Base-by-base conservation (phyloP, 768 basidiomycete species). In the Amanita rimosa region DNA sequence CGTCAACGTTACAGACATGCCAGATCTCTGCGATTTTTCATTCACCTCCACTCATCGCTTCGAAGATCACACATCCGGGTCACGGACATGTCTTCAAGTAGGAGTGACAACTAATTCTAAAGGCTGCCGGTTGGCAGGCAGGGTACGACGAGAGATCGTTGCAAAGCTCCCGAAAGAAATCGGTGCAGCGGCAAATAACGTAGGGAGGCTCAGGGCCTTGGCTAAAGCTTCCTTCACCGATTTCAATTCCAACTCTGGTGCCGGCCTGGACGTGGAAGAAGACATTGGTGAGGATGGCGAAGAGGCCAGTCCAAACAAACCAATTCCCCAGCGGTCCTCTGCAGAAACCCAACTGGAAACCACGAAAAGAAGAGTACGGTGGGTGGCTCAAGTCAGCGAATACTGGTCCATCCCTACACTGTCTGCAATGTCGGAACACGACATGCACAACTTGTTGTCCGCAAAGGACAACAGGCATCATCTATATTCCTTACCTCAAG, bases 331-430 rank as follows among this genome's bases (percentile, higher is more conserved):
- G 21, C 35, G 49, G 17, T 22, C 36, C 19, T 38, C 34, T 11
- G 21, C 22, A 24, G 79, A 35, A 61, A 70, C 64, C 3, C 62
- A 56, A 6, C 37, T 54, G 1, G 83, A 85, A 53, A 67, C 61
- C 21, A 67, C 75, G 46, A 70, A 66, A 50, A 72, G 92, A 27
- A 72, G 86, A 13, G 88, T 96, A 78, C 80, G 84, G 62, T 97
- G 92, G 90, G 83, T 96, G 3, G 83, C 91, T 0, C 95, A 97
- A 61, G 78, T 98, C 56, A 94, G 91, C 71, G 94, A 97, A 62
- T 97, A 96, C 62, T 97, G 92, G 89, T 83, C 91, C 0, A 71
- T 93, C 42, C 74, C 83, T 9, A 79, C 76, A 36, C 74, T 97
- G 6, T 83, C 89, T 0, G 62, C 66, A 8, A 75, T 96, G 74